phyloP scores from a whole-genome alignment of 192 early-diverging fungal genomes.

The Coemansia sp. region DNA sequence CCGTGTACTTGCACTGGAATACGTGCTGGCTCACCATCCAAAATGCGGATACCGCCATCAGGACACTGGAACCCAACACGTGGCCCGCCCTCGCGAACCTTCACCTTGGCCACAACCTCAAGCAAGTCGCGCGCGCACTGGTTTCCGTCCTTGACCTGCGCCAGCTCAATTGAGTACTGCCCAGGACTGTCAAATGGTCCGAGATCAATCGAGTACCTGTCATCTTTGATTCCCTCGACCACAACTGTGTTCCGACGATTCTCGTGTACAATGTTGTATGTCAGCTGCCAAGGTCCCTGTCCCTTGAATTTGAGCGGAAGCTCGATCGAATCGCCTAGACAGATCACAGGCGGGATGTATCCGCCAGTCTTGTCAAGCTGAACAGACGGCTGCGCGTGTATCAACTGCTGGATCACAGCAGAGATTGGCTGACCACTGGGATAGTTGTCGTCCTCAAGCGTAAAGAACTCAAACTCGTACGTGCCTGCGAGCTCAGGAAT shows the following conservation, averaged over 20 bases:
- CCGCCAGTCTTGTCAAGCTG: conserved; percentile 21
- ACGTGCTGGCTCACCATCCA: conserved; percentile 34
- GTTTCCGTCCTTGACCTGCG: conserved; percentile 42
- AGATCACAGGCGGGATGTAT: conserved; percentile 12
- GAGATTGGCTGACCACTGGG: conserved; percentile 42
- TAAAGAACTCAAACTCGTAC: conserved; percentile 49
- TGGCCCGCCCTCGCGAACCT: conserved; percentile 43
- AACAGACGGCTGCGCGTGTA: conserved; percentile 52
- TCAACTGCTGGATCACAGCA: conserved; percentile 19
- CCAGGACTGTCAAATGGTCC: conserved; percentile 30
- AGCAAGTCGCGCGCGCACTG: conserved; percentile 40
- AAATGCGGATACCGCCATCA: conserved; percentile 24
- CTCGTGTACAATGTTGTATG: conserved; percentile 36
- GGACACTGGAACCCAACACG: conserved; percentile 34
- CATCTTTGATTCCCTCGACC: conserved; percentile 19
- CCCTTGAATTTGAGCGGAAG: conserved; percentile 58
- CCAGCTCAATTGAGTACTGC: conserved; percentile 38
- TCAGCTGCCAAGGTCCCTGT: conserved; percentile 56
- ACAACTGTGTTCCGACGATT: conserved; percentile 15
- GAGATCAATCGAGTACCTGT: conserved; percentile 24
- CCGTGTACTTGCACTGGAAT: conserved; percentile 31
- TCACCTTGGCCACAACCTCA: conserved; percentile 20
- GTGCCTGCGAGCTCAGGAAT: conserved; percentile 44
- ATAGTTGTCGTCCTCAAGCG: conserved; percentile 48
- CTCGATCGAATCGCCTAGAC: conserved; percentile 29